phyloP scores from a whole-genome alignment of 2,329 filamentous ascomycete species.

The Trichophyton mentagrophytes region DNA sequence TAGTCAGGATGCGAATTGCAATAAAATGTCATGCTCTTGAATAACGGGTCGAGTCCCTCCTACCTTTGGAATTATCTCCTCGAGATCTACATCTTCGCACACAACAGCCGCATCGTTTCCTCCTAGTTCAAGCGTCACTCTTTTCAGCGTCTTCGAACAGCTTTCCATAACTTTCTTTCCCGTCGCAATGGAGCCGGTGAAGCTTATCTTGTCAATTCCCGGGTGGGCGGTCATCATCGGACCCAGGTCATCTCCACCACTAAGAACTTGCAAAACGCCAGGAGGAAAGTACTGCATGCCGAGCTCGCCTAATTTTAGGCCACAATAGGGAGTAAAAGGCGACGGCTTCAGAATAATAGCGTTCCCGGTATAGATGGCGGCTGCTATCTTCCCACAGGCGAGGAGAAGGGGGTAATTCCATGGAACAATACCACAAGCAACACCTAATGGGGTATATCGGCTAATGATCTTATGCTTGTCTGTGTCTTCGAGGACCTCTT shows the following conservation, averaged over 20 bases:
- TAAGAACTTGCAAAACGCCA: constrained; percentile 50
- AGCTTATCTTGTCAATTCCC: constrained; percentile 49
- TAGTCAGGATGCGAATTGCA: not conserved
- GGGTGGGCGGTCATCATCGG: constrained; percentile 48
- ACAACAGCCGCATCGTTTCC: constrained; percentile 52
- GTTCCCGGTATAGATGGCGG: constrained; percentile 46
- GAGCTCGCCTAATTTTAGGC: constrained; percentile 49
- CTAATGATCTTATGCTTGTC: constrained; percentile 14
- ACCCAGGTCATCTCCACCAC: constrained; percentile 49
- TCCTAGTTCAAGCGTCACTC: constrained; percentile 49
- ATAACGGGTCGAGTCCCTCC: not conserved
- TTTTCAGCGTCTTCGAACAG: constrained; percentile 46
- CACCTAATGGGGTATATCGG: constrained; percentile 8
- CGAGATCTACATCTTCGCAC: constrained; percentile 45
- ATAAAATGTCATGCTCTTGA: not conserved
- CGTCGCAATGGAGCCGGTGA: constrained; percentile 49
- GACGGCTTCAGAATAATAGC: constrained; percentile 46
- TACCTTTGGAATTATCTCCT: constrained; percentile 35
- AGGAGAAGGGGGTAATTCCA: constrained; percentile 35
- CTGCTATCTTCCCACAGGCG: constrained; percentile 42
- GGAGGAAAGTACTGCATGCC: constrained; percentile 46
- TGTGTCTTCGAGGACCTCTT: constrained; percentile 36
- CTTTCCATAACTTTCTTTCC: constrained; percentile 50
- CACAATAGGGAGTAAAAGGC: constrained; percentile 22
- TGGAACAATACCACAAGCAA: constrained; percentile 36